Base-by-base conservation (phyloP, 805 yeast species). In the Myxozyma monticola region DNA sequence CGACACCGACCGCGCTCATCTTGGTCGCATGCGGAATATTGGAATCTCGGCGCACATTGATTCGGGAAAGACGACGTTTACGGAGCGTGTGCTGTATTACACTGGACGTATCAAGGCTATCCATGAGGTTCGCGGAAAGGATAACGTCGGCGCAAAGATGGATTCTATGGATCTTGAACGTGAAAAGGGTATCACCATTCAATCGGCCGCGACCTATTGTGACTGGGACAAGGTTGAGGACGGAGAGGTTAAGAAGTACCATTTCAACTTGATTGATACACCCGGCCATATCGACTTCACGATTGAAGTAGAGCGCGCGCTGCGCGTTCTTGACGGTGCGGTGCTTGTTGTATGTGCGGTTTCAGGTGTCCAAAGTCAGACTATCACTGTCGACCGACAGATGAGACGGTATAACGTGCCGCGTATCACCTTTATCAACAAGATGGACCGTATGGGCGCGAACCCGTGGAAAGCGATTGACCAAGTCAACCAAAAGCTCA, bases 271-370 rank as follows among this genome's bases (percentile, higher is more conserved):
- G 70, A 93, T 93, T 69, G 99, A 93, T 71, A 93, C 99, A 6
- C 99, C 99, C 2, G 99, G 99, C 35, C 99, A 93, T 70, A 93
- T 95, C 70, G 99, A 93, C 70, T 93, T 93, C 76, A 93, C 99
- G 46, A 91, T 93, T 64, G 99, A 93, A 72, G 99, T 93, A 42
- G 99, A 93, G 74, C 82, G 99, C 67, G 99, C 99, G n/a, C 74
- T 93, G 68, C 80, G 99, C 71, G 99, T 93, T 36, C 74, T 93
- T 53, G 99, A 93, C 69, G 99, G 99, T 72, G 99, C 99, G 34
- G 98, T 93, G 42, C 76, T 93, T 57, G 98, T 93, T 47, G 97
- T 93, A 17, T 93, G 99, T 77, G 99, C 99, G 17, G 99, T 93
- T 45, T 81, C 95, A 25, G 99, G 99, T 65, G 99, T 93, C 40